A percentile compares a stretch with the other conserved stretches of the same genome.
phyloP scores from a whole-genome alignment of 352 stramenopile species.

The Phytophthora brassicae region DNA sequence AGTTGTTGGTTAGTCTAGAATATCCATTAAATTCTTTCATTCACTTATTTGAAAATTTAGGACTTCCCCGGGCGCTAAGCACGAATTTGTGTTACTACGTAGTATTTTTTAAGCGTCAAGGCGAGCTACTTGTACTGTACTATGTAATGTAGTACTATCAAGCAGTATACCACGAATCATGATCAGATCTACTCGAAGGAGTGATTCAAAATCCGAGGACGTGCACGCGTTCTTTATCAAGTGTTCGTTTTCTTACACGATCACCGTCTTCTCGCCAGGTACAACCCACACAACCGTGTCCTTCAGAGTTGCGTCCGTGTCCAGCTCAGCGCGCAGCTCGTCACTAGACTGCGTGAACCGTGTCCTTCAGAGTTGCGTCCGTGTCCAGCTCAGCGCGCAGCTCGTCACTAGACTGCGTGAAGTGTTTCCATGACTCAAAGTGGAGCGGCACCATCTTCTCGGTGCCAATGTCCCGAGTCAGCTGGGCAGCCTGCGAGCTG shows the following conservation, averaged over 20 bases:
- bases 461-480: constrained; percentile 28
- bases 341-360: constrained; percentile 24
- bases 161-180: too few relatives aligned
- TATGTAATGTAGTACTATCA: too few relatives aligned
- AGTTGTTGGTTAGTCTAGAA: too few relatives aligned
- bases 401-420: constrained; percentile 16
- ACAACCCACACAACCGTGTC: constrained; percentile 28
- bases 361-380: constrained; percentile 27
- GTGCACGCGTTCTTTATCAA: too few relatives aligned
- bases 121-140: too few relatives aligned
- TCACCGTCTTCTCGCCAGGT: constrained; percentile 14
- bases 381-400: constrained; percentile 9
- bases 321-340: constrained; percentile 10
- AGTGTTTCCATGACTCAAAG: constrained; percentile 51
- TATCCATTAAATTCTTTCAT: too few relatives aligned
- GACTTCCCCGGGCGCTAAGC: too few relatives aligned
- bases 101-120: too few relatives aligned
- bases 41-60: too few relatives aligned
- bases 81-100: too few relatives aligned
- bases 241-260: constrained; percentile 19
- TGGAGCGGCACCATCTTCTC: constrained; percentile 42
- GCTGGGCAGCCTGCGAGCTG: constrained; percentile 23
- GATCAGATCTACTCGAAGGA: too few relatives aligned
- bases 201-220: too few relatives aligned
- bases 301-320: constrained; percentile 20